Conservation (phyloP, 371 early-diverging fungal species). For the Actinomortierella wolfii region DNA sequence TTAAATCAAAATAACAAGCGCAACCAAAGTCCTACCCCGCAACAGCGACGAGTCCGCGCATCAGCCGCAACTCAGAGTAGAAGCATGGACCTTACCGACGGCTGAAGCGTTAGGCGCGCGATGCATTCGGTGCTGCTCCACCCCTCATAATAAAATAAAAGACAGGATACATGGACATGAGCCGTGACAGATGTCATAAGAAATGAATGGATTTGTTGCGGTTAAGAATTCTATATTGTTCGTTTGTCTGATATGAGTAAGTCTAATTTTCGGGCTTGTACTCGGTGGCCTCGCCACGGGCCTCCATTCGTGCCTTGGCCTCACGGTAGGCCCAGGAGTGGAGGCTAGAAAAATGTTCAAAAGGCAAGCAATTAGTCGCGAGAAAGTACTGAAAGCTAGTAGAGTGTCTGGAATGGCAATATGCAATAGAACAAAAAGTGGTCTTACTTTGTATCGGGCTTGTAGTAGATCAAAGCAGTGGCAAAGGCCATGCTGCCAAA, state of each 20-base stretch:
- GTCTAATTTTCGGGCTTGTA: conserved; percentile 29
- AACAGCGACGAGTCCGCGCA: conserved; percentile 9
- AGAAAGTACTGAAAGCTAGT: background rate
- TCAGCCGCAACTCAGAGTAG: too few relatives aligned
- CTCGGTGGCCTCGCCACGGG: conserved; percentile 44
- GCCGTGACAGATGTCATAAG: conserved; percentile 2
- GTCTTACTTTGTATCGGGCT: conserved; percentile 68
- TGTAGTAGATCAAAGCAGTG: conserved; percentile 61
- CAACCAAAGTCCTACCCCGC: background rate
- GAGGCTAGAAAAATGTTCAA: conserved; percentile 15
- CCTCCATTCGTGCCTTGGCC: conserved; percentile 50
- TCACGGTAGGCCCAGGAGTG: conserved; percentile 50
- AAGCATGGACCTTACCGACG: too few relatives aligned
- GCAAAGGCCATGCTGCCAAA: conserved; percentile 59
- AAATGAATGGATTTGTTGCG: background rate
- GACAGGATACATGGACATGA: too few relatives aligned
- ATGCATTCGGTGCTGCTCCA: too few relatives aligned
- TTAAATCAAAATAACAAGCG: too few relatives aligned
- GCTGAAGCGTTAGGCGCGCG: too few relatives aligned
- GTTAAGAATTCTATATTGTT: background rate
- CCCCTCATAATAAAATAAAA: too few relatives aligned
- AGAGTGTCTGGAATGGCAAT: background rate
- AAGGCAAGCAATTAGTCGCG: too few relatives aligned
- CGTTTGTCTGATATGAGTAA: background rate
- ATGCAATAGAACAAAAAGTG: background rate